phyloP scores from a whole-genome alignment of 805 yeast species.

The Wickerhamomyces rabaulensis region DNA sequence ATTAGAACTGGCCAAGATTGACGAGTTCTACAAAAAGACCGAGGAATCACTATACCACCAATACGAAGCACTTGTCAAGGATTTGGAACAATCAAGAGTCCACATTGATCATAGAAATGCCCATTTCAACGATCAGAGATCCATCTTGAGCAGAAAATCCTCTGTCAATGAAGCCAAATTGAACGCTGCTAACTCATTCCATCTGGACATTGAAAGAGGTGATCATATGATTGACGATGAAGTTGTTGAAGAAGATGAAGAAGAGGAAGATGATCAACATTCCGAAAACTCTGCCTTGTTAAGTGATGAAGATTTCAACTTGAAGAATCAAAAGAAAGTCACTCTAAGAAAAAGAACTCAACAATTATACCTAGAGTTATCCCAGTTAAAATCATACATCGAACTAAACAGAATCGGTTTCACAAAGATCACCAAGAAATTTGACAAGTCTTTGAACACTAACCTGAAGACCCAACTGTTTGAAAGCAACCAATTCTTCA shows the following conservation, averaged over 20 bases:
- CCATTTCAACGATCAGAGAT: constrained; percentile 18
- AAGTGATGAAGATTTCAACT: constrained; percentile 42
- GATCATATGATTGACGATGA: constrained; percentile 27
- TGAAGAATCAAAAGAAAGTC: constrained; percentile 48
- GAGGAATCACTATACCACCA: constrained; percentile 42
- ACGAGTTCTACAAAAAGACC: constrained; percentile 42
- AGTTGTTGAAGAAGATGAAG: constrained; percentile 26
- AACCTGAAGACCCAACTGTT: constrained; percentile 47
- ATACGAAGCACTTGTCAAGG: constrained; percentile 41
- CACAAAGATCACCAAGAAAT: constrained; percentile 81
- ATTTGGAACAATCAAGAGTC: constrained; percentile 36
- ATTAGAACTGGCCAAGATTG: constrained; percentile 47
- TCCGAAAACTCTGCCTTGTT: constrained; percentile 45
- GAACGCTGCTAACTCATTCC: constrained; percentile 16
- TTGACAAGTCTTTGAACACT: constrained; percentile 71
- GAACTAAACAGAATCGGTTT: constrained; percentile 86
- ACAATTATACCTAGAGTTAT: constrained; percentile 61
- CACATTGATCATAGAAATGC: constrained; percentile 21
- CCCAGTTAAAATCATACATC: constrained; percentile 77
- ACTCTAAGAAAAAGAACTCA: constrained; percentile 64
- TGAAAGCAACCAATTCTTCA: constrained; percentile 36
- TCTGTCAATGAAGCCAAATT: constrained; percentile 17
- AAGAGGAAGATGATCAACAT: constrained; percentile 34
- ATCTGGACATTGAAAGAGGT: constrained; percentile 16
- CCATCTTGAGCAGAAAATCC: constrained; percentile 19